Evolutionary conservation across 148 eudicot genomes (phyloP).

Genomic region (Chenopodium formosanum): DNA sequence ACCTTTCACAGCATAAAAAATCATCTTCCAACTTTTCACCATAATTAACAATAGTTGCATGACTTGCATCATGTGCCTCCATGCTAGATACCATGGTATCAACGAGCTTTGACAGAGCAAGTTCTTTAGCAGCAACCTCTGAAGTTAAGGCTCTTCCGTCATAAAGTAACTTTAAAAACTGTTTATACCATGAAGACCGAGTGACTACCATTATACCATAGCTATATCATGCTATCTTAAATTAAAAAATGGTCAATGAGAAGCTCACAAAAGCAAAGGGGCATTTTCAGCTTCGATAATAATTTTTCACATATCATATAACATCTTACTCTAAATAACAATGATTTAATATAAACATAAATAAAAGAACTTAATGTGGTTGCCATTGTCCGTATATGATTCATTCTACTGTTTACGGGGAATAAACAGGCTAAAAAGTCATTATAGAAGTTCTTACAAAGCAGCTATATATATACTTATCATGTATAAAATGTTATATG

Average conservation of each 20-base stretch:
- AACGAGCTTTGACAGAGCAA: slow-evolving; percentile 55
- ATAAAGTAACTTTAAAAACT: slow-evolving; percentile 64
- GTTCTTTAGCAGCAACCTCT: slow-evolving; percentile 52
- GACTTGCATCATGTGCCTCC: slow-evolving; percentile 37
- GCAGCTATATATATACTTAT: no score
- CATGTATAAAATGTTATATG: no score
- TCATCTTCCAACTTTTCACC: slow-evolving; percentile 27
- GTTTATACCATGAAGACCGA: slow-evolving; percentile 18
- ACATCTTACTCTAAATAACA: no score
- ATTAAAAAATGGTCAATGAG: neutral
- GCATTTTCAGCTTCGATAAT: no score
- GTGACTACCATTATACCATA: neutral
- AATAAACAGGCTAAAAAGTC: no score
- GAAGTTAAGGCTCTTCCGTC: slow-evolving; percentile 44
- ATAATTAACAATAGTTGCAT: slow-evolving; percentile 29
- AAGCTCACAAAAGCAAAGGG: no score
- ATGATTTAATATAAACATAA: no score
- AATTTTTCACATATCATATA: no score
- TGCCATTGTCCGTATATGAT: no score
- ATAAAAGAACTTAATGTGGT: no score
- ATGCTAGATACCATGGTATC: slow-evolving; percentile 59
- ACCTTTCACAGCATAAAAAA: neutral
- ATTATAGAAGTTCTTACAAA: no score
- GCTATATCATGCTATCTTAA: neutral
- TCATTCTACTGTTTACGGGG: no score